Base-by-base conservation (phyloP, 2,329 filamentous ascomycete species). In the Neofusicoccum ribis region DNA sequence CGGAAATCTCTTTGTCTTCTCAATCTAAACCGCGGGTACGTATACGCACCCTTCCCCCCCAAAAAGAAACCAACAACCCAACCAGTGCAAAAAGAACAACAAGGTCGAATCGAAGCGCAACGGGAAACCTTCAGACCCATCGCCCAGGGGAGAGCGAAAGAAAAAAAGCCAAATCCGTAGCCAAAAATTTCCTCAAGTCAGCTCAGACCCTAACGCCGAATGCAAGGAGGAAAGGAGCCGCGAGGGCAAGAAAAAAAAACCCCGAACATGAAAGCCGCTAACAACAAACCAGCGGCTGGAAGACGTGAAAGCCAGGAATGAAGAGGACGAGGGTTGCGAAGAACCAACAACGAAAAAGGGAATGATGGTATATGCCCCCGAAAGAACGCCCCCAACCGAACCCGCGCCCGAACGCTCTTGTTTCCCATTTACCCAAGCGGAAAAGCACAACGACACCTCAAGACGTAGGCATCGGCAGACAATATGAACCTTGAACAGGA, bases 331-430 rank as follows among this genome's bases (percentile, higher is more conserved):
- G 6, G 43, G 43, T 15, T 17, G 20, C 12, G 8, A 17, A 6
- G 14, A 44, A 17, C 17, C 17, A 44, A 14, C 14, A 44, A 17
- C 5, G 9, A 50, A n/a, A 17, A 51, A 34, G 15, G 17, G 27
- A 34, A 34, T 34, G 39, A 44, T 58, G 54, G 54, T 58, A 58
- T 58, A 58, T 58, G 20, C 27, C 23, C 54, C 37, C 54, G 27
- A 37, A 39, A 17, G 9, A 49, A 49, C 46, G 46, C 46, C 46
- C 17, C 46, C 46, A 49, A 49, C 20, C 46, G 9, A 8, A 36
- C 46, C 46, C 46, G 11, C 9, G 23, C 49, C 27, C 23, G 44
- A 31, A 44, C 54, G 54, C 54, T 58, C 54, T 39, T 58, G 27
- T 58, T 58, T 58, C 54, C 54, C 39, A 36, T 58, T 31, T 31